Conservation (phyloP, 495 filamentous ascomycete species). For the Lepidopterella palustris region DNA sequence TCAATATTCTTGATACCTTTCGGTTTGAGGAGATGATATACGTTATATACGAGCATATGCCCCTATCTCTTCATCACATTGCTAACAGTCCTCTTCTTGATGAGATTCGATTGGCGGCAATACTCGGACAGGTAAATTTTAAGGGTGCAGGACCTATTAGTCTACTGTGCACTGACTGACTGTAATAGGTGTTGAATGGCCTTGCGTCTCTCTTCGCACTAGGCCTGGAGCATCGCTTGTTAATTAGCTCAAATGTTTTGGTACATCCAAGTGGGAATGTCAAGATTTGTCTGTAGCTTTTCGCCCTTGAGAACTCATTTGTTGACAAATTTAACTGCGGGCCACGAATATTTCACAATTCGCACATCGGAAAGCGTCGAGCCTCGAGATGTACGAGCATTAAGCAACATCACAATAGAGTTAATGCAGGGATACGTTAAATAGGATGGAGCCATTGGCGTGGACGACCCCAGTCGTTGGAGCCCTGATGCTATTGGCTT, state of each 20-base stretch:
- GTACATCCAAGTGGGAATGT: background rate
- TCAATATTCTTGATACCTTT: background rate
- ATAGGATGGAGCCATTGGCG: background rate
- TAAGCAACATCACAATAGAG: background rate
- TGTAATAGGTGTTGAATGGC: background rate
- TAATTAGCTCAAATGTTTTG: background rate
- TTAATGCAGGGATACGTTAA: slow-evolving; percentile 1
- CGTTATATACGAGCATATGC: background rate
- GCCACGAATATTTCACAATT: background rate
- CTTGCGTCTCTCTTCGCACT: background rate
- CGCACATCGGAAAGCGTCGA: background rate
- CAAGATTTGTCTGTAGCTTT: background rate
- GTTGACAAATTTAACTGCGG: background rate
- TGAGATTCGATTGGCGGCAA: background rate
- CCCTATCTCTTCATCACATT: background rate
- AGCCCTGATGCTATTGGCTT: background rate
- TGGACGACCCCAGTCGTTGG: background rate
- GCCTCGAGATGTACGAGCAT: background rate
- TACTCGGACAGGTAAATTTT: background rate
- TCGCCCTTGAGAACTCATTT: background rate
- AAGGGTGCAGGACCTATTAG: background rate
- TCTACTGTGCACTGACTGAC: background rate
- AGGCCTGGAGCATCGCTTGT: background rate
- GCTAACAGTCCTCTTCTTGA: background rate
- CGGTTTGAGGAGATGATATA: background rate